Base-by-base conservation (phyloP, 208 protist genomes). In the Angomonas desouzai region DNA sequence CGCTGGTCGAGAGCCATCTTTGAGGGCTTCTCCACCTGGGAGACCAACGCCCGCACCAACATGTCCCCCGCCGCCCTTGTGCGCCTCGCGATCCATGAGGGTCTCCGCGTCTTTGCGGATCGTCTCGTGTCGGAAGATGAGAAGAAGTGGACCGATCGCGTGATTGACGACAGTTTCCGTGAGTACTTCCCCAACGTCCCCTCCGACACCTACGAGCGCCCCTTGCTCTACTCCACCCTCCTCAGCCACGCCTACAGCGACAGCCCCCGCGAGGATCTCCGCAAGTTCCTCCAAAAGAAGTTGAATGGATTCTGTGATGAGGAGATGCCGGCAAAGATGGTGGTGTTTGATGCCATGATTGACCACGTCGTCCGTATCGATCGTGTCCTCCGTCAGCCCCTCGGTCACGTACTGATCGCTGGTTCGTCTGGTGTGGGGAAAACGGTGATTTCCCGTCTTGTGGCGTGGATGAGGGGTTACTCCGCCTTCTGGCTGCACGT, bases 331-430 rank as follows among this genome's bases (percentile, higher is more conserved):
- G 92, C 97, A 0, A 72, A 85, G 64, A 80, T 99, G 6, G 98
- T 99, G 22, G 79, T 99, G 4, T 99, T 99, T 70, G 94, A 99
- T 67, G 91, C 93, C 57, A 96, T 99, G 69, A 78, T 99, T 13
- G 98, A 99, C 53, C 98, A 99, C 68, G 91, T 99, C 43, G 89
- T 98, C 34, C 92, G 98, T 55, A 99, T 99, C 67, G 97, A 99
- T 80, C 89, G 98, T 30, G 98, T 99, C 0, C 89, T 99, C 58
- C 78, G 89, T 29, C 98, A 99, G 81, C 98, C 98, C 3, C 91
- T 99, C 29, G 97, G 97, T 16, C 98, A 99, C 74, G 68, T 98
- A 49, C 83, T 99, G 38, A 81, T 99, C 32, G 94, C 97, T 49
- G 98, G 98, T 47, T 83, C 96, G 4, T 96, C 89, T 45, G 98